These are phyloP conservation scores for Helianthus annuus DNA, from an alignment of 129 eudicot genomes.

Conservation along the genomic window DNA sequence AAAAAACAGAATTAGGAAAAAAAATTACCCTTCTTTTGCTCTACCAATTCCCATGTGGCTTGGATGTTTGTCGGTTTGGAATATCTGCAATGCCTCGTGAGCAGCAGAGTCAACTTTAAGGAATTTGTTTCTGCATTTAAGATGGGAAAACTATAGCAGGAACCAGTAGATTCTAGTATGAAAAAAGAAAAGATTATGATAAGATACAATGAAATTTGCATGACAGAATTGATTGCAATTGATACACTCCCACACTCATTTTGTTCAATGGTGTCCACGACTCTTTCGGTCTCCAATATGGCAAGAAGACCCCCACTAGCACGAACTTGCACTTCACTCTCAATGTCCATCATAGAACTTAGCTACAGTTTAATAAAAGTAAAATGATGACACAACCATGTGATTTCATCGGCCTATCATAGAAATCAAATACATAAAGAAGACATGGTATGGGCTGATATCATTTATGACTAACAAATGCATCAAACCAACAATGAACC, in stretches of 20 bases:
- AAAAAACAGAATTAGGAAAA: background rate
- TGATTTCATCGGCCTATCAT: background rate
- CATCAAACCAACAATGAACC: background rate
- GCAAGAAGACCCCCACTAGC: slow-evolving; percentile 99
- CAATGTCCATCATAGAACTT: slow-evolving; percentile 89
- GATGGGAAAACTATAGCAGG: slow-evolving; percentile 7
- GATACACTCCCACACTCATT: slow-evolving; percentile 72
- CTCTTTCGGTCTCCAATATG: slow-evolving; percentile 83
- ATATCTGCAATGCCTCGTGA: slow-evolving; percentile 93
- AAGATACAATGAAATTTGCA: slow-evolving; percentile 81
- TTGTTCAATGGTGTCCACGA: slow-evolving; percentile 83
- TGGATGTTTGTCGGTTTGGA: slow-evolving; percentile 93
- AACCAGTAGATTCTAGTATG: slow-evolving; percentile 18
- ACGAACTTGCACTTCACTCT: slow-evolving; percentile 98
- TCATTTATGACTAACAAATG: background rate
- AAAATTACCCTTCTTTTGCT: slow-evolving; percentile 85
- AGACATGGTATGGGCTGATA: background rate
- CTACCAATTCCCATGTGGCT: slow-evolving; percentile 98
- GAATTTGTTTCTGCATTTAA: slow-evolving; percentile 63
- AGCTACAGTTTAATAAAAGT: slow-evolving; percentile 52
- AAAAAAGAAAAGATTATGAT: background rate
- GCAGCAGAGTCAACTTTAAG: slow-evolving; percentile 93
- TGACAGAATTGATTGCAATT: slow-evolving; percentile 61
- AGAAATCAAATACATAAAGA: background rate
- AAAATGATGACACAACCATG: slow-evolving; percentile 1